Evolutionary conservation across 192 early-diverging fungal genomes (phyloP), one percentile per base, ranked within the genome.

Genomic region (Gonapodya sp.): DNA sequence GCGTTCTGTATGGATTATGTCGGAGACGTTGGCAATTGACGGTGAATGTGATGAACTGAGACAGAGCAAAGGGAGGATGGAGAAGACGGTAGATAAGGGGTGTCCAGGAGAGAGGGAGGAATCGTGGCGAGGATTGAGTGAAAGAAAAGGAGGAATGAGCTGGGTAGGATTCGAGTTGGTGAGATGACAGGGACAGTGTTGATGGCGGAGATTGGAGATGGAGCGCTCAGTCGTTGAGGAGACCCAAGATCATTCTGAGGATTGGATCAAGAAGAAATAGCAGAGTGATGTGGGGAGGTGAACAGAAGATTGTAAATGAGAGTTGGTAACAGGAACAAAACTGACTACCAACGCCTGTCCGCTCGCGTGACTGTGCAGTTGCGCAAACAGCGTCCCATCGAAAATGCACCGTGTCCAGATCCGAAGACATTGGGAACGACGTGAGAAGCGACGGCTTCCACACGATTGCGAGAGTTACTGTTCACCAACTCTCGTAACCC

Each of bases 211-310:
- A 33, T 77, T 18, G 2, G 14, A 14, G n/a, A n/a, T n/a, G n/a
- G n/a, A n/a, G n/a, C n/a, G n/a, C n/a, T n/a, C 75, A 16, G 30
- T 77, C 75, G 75, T 77, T 77, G 75, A 77, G 75, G 75, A 77
- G 75, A 77, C 75, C 75, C 18, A 77, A 33, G 75, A 77, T 77
- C 75, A 77, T 77, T 2, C 75, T 18, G n/a, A n/a, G n/a, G n/a
- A n/a, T n/a, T n/a, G n/a, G n/a, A n/a, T n/a, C n/a, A n/a, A n/a
- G n/a, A n/a, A n/a, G n/a, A n/a, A n/a, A n/a, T n/a, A n/a, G n/a
- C n/a, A n/a, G n/a, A n/a, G 75, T 34, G 46, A 24, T 77, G 31
- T 77, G 2, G 31, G 34, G 75, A 33, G 2, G 75, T 8, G 31
- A 34, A 14, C 8, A 77, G 75, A 14, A 16, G 18, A 14, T 18